Evolutionary conservation across 2,329 filamentous ascomycete genomes (phyloP), one percentile per base, ranked within the genome.

Genomic region (Aspergillus sp.): DNA sequence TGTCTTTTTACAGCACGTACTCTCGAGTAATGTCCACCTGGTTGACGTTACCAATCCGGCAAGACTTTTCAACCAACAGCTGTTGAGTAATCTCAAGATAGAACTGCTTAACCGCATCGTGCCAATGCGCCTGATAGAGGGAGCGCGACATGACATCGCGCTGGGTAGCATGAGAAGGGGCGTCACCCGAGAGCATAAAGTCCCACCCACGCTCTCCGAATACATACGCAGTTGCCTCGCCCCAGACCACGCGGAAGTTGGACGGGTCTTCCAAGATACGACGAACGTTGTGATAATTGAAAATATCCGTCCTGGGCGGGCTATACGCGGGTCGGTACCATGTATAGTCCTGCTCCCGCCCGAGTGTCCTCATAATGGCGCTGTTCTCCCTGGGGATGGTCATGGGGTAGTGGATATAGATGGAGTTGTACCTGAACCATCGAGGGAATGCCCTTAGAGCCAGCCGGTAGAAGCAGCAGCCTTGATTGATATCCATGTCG

Each of bases 381-480:
- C 17, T 9, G 25, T 54, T 54, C 34, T 45, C 52, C 9, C 19
- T 38, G 19, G 52, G 52, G 13, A 45, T 30, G 2, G 52, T 54
- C 70, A 89, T 84, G 49, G 88, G 91, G 71, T 89, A 93, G 72
- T 93, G 91, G 0, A 90, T 91, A 65, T 94, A 95, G 57, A 93
- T 87, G 0, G 90, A 93, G 79, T 95, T 88, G n/a, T 83, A 78
- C 72, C 86, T 86, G 83, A 93, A 94, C 78, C 92, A 89, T 65
- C 90, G 84, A 0, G 92, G 92, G 81, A 96, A 92, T 0, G 91
- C 90, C 4, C 89, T 85, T 41, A 91, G 81, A 73, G 93, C 89
- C 38, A 96, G 83, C 80, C 95, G 95, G 82, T 93, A 92, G 77
- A 94, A 91, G 11, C 93, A 86, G 67, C 90, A 92, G 49, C 92